phyloP scores from a whole-genome alignment of 768 basidiomycete species.

The Kwoniella mangroviensis region DNA sequence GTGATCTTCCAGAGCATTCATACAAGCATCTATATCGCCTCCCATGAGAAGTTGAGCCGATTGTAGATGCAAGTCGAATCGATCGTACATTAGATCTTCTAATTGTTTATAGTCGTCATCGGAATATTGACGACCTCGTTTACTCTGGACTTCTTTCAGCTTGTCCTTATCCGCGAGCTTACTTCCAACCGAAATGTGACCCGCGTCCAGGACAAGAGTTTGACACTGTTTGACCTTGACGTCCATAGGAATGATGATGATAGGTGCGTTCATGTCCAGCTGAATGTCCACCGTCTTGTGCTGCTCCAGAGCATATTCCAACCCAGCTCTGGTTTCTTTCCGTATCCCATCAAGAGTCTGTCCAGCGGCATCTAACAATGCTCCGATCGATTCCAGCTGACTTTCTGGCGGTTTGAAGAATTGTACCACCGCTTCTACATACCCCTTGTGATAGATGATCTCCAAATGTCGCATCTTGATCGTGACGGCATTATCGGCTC shows the following conservation, averaged over 20 bases:
- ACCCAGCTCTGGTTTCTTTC: constrained; percentile 89
- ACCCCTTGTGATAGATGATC: constrained; percentile 92
- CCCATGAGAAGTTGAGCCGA: constrained; percentile 93
- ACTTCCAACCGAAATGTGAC: constrained; percentile 92
- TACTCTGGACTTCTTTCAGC: constrained; percentile 75
- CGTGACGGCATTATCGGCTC: constrained; percentile 87
- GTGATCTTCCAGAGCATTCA: constrained; percentile 70
- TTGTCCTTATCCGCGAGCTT: constrained; percentile 83
- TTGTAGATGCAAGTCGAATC: constrained; percentile 76
- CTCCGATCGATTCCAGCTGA: constrained; percentile 93
- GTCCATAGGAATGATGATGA: constrained; percentile 95
- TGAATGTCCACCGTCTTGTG: constrained; percentile 97
- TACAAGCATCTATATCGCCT: constrained; percentile 76
- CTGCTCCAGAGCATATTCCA: constrained; percentile 88
- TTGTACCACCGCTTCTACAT: constrained; percentile 84
- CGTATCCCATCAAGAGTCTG: constrained; percentile 90
- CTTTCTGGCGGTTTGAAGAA: constrained; percentile 94
- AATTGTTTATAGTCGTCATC: constrained; percentile 84
- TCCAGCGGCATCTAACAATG: constrained; percentile 85
- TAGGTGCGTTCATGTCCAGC: constrained; percentile 93
- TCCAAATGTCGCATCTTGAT: constrained; percentile 94
- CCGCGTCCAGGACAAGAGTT: constrained; percentile 91
- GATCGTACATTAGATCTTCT: constrained; percentile 95
- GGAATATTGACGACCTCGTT: constrained; percentile 79
- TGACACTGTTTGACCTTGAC: constrained; percentile 76